These are phyloP conservation scores for Geoglossum glabrum DNA, from an alignment of 495 filamentous ascomycete species.

Conservation along the genomic window DNA sequence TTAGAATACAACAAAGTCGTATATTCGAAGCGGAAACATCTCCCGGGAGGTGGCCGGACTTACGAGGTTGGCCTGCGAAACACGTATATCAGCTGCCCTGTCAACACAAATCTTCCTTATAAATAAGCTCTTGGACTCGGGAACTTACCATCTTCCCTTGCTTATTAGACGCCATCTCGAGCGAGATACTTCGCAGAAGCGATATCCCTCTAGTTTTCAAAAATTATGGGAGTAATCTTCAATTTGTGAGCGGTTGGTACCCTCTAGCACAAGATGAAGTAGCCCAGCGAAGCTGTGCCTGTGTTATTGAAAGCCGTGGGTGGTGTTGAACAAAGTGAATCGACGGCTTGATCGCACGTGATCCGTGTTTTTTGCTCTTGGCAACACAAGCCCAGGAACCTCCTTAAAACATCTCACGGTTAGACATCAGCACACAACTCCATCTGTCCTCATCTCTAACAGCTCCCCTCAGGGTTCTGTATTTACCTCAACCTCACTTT, in stretches of 20 bases:
- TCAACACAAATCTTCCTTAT: constrained; percentile 32
- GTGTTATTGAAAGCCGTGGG: too few species aligned
- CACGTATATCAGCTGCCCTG: constrained; percentile 43
- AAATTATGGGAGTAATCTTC: too few species aligned
- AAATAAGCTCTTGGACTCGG: constrained; percentile 12
- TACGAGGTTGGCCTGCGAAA: constrained; percentile 82
- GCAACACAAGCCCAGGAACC: background rate
- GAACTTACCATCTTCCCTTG: constrained; percentile 95
- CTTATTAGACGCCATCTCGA: constrained; percentile 70
- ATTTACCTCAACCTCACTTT: constrained; percentile 14
- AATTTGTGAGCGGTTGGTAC: too few species aligned
- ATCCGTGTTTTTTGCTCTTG: too few species aligned
- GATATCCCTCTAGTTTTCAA: background rate
- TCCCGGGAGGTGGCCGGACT: constrained; percentile 22
- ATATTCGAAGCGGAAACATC: background rate
- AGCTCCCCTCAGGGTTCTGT: constrained; percentile 11
- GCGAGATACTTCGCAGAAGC: constrained; percentile 12
- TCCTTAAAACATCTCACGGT: constrained; percentile 3
- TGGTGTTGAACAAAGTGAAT: too few species aligned
- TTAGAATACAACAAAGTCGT: background rate
- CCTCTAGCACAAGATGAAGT: too few species aligned
- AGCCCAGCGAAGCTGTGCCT: too few species aligned
- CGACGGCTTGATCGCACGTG: too few species aligned
- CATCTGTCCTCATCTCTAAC: constrained; percentile 12
- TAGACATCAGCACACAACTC: constrained; percentile 4